Percentiles rank a stretch among this genome's conserved stretches.
Conservation (phyloP, 2,329 filamentous ascomycete genomes). For the Didymella pomorum region DNA sequence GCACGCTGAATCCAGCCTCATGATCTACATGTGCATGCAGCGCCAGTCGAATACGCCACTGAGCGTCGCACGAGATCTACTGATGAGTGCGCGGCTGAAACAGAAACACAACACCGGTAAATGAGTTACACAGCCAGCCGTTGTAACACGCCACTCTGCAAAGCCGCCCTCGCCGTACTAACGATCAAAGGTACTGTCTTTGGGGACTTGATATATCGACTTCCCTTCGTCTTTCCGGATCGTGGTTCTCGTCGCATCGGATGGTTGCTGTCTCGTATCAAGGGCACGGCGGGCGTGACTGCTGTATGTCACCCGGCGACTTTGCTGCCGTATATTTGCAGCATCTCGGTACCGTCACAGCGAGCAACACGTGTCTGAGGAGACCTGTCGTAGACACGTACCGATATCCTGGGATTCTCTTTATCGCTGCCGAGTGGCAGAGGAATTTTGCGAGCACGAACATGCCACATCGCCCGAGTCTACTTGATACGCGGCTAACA, state of each 20-base stretch:
- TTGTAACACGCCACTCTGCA: conserved; percentile 24
- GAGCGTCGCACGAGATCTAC: conserved; percentile 20
- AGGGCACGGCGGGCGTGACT: not conserved
- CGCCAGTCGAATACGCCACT: conserved; percentile 5
- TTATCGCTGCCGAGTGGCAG: too few relatives aligned
- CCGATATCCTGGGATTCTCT: not conserved
- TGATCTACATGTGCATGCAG: conserved; percentile 15
- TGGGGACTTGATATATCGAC: conserved; percentile 3
- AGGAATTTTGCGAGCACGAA: too few relatives aligned
- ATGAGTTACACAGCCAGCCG: conserved; percentile 23
- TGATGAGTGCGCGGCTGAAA: conserved; percentile 24
- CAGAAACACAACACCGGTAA: conserved; percentile 11
- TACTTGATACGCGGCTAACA: too few relatives aligned
- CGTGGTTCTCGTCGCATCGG: too few relatives aligned
- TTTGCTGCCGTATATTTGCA: not conserved
- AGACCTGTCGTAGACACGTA: not conserved
- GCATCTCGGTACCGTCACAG: not conserved
- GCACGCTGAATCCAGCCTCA: conserved; percentile 13
- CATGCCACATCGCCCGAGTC: too few relatives aligned
- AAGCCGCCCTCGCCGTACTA: not conserved
- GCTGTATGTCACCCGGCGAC: not conserved
- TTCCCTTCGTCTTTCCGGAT: not conserved
- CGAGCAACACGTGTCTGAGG: not conserved
- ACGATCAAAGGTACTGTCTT: not conserved
- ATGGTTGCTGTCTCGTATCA: not conserved